Percentiles rank a stretch among this genome's conserved stretches.
Conservation (phyloP, 495 filamentous ascomycete species). For the Xylaria telfairii region DNA sequence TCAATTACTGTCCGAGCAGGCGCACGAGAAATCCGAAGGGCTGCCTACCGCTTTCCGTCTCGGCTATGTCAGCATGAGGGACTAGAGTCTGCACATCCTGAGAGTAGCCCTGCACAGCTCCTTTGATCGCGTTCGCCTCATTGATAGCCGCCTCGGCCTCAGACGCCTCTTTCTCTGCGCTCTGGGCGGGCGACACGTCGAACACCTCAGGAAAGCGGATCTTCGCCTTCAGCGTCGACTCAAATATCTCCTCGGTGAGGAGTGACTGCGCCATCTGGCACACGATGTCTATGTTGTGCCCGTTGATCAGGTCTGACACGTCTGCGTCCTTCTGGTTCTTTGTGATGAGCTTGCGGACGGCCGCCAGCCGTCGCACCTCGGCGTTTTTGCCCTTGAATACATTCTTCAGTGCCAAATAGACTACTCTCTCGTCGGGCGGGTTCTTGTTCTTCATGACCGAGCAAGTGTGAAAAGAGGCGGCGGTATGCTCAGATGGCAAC, state of each 20-base stretch:
- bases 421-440: slow-evolving; percentile 18
- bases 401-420: slow-evolving; percentile 26
- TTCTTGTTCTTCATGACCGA: slow-evolving; percentile 16
- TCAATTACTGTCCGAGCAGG: background rate
- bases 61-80: background rate
- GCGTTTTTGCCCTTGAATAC: slow-evolving; percentile 22
- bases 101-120: background rate
- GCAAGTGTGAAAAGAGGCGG: background rate
- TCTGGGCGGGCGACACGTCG: slow-evolving; percentile 18
- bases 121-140: slow-evolving; percentile 18
- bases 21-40: background rate
- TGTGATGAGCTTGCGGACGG: slow-evolving; percentile 15
- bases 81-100: background rate
- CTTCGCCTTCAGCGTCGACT: slow-evolving; percentile 18
- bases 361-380: background rate
- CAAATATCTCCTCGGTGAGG: slow-evolving; percentile 16
- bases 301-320: slow-evolving; percentile 3
- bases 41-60: slow-evolving; percentile 15
- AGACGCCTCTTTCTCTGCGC: slow-evolving; percentile 16
- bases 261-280: slow-evolving; percentile 12
- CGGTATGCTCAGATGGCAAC: background rate
- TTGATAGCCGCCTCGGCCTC: slow-evolving; percentile 15
- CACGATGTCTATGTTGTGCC: background rate
- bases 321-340: background rate
- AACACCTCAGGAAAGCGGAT: slow-evolving; percentile 23